Base-by-base conservation (phyloP, 805 yeast genomes). In the Yamadazyma philogaea region DNA sequence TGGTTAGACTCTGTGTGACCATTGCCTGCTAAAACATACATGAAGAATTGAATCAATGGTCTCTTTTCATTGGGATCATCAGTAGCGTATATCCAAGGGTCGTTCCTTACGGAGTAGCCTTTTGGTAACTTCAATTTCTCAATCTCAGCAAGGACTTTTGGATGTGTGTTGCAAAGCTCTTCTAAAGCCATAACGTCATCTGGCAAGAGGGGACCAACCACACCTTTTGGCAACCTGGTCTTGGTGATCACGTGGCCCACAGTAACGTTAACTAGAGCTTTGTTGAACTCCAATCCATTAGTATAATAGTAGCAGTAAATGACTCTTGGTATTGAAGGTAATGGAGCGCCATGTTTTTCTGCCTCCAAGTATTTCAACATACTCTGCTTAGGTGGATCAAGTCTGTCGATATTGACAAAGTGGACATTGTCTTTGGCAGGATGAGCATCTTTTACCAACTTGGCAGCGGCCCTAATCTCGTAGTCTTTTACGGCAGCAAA, bases 11-110 rank as follows among this genome's bases (percentile, higher is more conserved):
- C 86, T 37, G 78, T 60, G 67, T 86, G 85, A 28, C 73, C 74
- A 56, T 77, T 63, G 49, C 84, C 78, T 44, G 77, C 80, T 51
- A 74, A 71, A 56, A 85, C 74, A 64, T 86, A 86, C 81, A 84
- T 81, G 70, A 81, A 82, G 61, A 82, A 81, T 66, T 83, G 89
- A 49, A 81, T 69, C 68, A 81, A 67, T n/a, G 80, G 76, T 61
- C 82, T 75, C 34, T 60, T 68, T 56, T 81, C 86, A 46, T 73
- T 64, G 37, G 77, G 66, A 53, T 79, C 81, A 57, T 82, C 88
- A 26, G 88, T 81, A 55, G 91, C 95, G 60, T 86, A 84, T 75
- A 84, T 86, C 95, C 95, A 86, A 40, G 90, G 87, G 59, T 84
- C 91, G 57, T 75, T 75, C 52, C 80, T 74, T 37, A 82, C 81